Conservation (phyloP, 2,329 filamentous ascomycete genomes). For the Orbilia oligospora region DNA sequence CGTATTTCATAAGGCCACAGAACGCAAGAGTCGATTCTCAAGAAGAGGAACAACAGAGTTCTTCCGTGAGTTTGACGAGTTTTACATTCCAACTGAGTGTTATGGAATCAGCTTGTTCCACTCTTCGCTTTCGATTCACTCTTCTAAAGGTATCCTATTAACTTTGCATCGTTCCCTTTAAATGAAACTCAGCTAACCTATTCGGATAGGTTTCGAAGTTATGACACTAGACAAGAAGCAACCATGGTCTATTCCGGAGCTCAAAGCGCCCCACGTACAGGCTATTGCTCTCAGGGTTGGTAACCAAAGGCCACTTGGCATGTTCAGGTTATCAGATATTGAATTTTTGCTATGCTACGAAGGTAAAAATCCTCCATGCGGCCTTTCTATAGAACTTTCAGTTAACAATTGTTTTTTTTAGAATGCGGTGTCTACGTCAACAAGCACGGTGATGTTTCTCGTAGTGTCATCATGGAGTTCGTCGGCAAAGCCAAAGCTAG, state of each 20-base stretch:
- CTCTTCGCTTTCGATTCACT: constrained; percentile 90
- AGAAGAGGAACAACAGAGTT: constrained; percentile 85
- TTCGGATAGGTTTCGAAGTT: constrained; percentile 78
- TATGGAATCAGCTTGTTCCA: constrained; percentile 97
- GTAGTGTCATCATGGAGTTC: constrained; percentile 97
- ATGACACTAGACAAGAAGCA: constrained; percentile 98
- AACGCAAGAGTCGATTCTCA: constrained; percentile 81
- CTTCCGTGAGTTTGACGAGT: constrained; percentile 98
- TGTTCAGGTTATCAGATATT: constrained; percentile 93
- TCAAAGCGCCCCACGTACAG: constrained; percentile 77
- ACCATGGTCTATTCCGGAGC: constrained; percentile 91
- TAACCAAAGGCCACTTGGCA: constrained; percentile 87
- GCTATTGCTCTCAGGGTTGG: constrained; percentile 86
- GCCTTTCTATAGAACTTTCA: neutral
- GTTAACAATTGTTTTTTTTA: constrained; percentile 27
- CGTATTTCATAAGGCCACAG: constrained; percentile 90
- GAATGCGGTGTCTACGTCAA: constrained; percentile 98
- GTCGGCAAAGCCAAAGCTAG: constrained; percentile 91
- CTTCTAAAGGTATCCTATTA: constrained; percentile 76
- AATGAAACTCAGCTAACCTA: constrained; percentile 17
- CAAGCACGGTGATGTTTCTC: constrained; percentile 95
- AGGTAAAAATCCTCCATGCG: constrained; percentile 56
- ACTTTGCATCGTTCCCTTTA: neutral
- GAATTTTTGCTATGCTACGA: constrained; percentile 96
- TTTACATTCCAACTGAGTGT: constrained; percentile 96